These are phyloP conservation scores for Suillus luteus DNA, from an alignment of 768 basidiomycete genomes.

Conservation along the genomic window DNA sequence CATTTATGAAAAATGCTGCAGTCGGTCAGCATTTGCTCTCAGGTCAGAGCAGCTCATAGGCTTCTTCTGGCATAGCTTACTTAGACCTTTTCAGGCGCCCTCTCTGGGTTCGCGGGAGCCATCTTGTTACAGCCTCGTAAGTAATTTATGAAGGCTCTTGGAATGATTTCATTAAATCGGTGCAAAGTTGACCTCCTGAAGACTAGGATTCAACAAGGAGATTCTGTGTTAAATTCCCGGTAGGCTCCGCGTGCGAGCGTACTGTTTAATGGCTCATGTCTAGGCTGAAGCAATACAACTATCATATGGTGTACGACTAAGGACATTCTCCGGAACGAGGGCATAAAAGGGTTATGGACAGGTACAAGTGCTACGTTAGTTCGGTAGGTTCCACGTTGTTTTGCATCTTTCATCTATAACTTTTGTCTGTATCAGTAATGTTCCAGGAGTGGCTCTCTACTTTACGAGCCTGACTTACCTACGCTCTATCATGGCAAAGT, in stretches of 20 bases:
- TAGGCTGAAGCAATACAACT: slow-evolving; percentile 33
- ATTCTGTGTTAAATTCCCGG: slow-evolving; percentile 45
- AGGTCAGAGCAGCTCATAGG: slow-evolving; percentile 13
- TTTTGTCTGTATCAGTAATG: slow-evolving; percentile 56
- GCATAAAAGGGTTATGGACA: slow-evolving; percentile 79
- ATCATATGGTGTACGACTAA: slow-evolving; percentile 53
- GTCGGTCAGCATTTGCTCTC: slow-evolving; percentile 33
- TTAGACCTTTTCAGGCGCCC: slow-evolving; percentile 52
- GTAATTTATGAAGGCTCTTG: slow-evolving; percentile 19
- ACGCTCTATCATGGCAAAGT: slow-evolving; percentile 72
- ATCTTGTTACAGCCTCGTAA: slow-evolving; percentile 76
- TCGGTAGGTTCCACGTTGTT: slow-evolving; percentile 44
- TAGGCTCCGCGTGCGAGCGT: slow-evolving; percentile 25
- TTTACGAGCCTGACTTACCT: slow-evolving; percentile 85
- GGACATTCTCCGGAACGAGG: slow-evolving; percentile 62
- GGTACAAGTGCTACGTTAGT: slow-evolving; percentile 82
- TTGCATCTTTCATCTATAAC: not conserved
- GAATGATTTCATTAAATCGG: not conserved
- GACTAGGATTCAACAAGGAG: slow-evolving; percentile 87
- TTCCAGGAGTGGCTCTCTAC: slow-evolving; percentile 92
- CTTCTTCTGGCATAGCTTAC: not conserved
- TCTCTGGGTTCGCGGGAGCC: slow-evolving; percentile 79
- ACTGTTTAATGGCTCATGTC: slow-evolving; percentile 2
- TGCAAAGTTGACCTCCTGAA: slow-evolving; percentile 82
- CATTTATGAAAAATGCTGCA: slow-evolving; percentile 28